Percentiles rank a stretch among this genome's conserved stretches.
Evolutionary conservation across 176 grass and related monocot species (phyloP).

Genomic region (Rhynchospora tenuis): DNA sequence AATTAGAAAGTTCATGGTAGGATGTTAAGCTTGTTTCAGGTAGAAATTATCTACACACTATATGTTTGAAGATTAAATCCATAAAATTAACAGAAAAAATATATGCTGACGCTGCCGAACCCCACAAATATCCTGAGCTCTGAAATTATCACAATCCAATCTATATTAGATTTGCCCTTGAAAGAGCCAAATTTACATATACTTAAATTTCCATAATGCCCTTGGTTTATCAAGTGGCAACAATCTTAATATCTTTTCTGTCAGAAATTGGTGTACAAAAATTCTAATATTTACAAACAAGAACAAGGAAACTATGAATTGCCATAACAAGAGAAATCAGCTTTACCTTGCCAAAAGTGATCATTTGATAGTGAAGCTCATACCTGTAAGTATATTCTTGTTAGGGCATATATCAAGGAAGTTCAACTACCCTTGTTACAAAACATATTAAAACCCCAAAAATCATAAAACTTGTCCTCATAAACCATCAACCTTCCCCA

Average conservation of each 20-base stretch:
- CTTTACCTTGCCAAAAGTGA: constrained; percentile 97
- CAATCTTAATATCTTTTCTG: background rate
- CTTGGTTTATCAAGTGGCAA: background rate
- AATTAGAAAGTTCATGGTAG: background rate
- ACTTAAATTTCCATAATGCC: background rate
- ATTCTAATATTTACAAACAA: background rate
- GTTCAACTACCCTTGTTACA: background rate
- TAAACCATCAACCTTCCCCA: background rate
- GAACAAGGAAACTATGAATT: background rate
- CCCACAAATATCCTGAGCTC: background rate
- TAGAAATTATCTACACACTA: background rate
- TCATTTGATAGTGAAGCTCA: constrained; percentile 99
- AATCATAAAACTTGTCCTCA: background rate
- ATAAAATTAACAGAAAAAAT: background rate
- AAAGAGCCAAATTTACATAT: background rate
- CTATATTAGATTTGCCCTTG: background rate
- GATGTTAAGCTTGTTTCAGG: too few relatives aligned
- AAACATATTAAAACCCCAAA: background rate
- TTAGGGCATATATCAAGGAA: background rate
- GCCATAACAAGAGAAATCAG: background rate
- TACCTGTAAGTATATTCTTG: constrained; percentile 49
- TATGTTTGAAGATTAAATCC: background rate
- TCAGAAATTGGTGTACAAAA: background rate
- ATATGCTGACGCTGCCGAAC: background rate
- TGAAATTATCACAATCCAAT: background rate